Percentiles rank a stretch among this genome's conserved stretches.
These are phyloP conservation scores for Scheffersomyces stipitis DNA, from an alignment of 805 yeast genomes.

Conservation along the genomic window DNA sequence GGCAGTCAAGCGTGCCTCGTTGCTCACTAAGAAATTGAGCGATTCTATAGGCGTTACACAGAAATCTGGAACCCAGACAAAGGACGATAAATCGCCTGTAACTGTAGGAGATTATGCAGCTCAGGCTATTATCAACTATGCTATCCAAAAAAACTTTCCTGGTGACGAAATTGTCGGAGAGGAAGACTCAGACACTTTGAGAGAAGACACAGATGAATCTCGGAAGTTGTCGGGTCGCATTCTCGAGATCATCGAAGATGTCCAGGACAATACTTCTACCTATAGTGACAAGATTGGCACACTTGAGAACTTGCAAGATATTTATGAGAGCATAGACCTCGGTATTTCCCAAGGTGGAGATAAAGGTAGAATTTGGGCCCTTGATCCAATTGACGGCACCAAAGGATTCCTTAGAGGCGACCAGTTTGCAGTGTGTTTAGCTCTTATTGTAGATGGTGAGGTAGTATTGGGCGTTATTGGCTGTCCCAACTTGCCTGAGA, in stretches of 20 bases:
- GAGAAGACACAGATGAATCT: constrained; percentile 40
- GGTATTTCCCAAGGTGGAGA: constrained; percentile 82
- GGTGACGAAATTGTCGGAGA: constrained; percentile 89
- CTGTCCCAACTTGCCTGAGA: constrained; percentile 83
- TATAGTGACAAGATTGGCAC: constrained; percentile 36
- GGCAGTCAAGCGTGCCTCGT: constrained; percentile 87
- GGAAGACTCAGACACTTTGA: constrained; percentile 76
- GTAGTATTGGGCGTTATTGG: constrained; percentile 93
- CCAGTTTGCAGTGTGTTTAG: constrained; percentile 95
- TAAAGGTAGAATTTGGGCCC: constrained; percentile 88
- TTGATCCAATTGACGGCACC: constrained; percentile 98
- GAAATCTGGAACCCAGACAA: constrained; percentile 63
- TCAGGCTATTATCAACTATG: constrained; percentile 87
- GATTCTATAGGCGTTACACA: constrained; percentile 50
- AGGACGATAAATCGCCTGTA: constrained; percentile 90
- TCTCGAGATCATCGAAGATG: constrained; percentile 55
- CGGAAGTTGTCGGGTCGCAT: constrained; percentile 52
- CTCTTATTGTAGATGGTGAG: constrained; percentile 79
- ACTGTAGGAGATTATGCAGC: constrained; percentile 96
- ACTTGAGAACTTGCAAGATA: constrained; percentile 44
- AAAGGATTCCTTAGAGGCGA: constrained; percentile 94
- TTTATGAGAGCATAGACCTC: constrained; percentile 67
- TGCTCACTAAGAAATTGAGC: constrained; percentile 65
- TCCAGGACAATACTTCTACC: constrained; percentile 45
- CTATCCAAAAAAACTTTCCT: constrained; percentile 78